Conservation (phyloP, 176 grass and related monocot genomes). For the Musa beccarii region DNA sequence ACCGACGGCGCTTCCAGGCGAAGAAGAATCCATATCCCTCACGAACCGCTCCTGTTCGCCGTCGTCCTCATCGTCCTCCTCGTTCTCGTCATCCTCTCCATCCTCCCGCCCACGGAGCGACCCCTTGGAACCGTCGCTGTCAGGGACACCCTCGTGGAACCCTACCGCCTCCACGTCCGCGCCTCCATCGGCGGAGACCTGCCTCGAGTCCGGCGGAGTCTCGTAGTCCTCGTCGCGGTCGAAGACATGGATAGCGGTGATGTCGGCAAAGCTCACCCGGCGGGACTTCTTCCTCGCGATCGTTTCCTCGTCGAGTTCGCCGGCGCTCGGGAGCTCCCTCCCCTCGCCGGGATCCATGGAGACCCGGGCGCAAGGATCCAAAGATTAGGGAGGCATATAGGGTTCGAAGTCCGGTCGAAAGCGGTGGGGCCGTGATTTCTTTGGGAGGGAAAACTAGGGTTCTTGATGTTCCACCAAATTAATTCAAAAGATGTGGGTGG, state of each 20-base stretch:
- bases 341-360: slow-evolving; percentile 33
- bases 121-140: slow-evolving; percentile 8
- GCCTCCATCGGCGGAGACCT: slow-evolving; percentile 12
- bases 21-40: slow-evolving; percentile 42
- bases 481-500: not conserved
- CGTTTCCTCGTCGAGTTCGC: slow-evolving; percentile 57
- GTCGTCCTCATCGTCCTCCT: slow-evolving; percentile 12
- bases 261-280: slow-evolving; percentile 94
- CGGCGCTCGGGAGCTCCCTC: slow-evolving; percentile 23
- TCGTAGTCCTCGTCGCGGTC: slow-evolving; percentile 74
- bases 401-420: slow-evolving; percentile 28
- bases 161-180: slow-evolving; percentile 1
- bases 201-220: slow-evolving; percentile 39
- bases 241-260: slow-evolving; percentile 84
- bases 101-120: slow-evolving; percentile 22
- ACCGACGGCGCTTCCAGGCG: slow-evolving; percentile 59
- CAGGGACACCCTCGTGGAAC: not conserved
- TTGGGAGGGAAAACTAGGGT: slow-evolving; percentile 32
- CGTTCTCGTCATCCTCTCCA: slow-evolving; percentile 1
- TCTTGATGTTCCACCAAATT: not conserved
- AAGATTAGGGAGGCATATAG: slow-evolving; percentile 13
- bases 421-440: not conserved
- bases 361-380: not conserved
- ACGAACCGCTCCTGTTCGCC: slow-evolving; percentile 31
- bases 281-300: slow-evolving; percentile 58